Evolutionary conservation across 306 rosid species (phyloP), one percentile per base, ranked within the genome.

Genomic region (Cicer judaicum): DNA sequence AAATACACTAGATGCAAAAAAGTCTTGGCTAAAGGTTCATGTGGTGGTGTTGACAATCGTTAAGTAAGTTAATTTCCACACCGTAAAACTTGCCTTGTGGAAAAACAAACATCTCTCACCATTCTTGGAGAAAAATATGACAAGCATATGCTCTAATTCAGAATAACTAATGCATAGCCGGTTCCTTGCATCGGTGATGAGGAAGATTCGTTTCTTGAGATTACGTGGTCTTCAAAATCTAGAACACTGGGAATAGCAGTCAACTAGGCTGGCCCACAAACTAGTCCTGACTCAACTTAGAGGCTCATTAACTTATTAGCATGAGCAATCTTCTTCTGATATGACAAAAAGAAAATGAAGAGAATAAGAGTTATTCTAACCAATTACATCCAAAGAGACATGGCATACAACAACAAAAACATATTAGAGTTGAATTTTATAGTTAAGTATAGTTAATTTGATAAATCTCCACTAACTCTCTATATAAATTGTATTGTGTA

Each of bases 181-280:
- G 6, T 44, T 12, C 59, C 21, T 47, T 63, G 60, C 62, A 82
- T 54, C 77, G 83, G 87, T 83, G 84, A 85, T 76, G 70, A 60
- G 83, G 84, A 85, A 86, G 91, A 88, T 86, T 83, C 91, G 78
- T 80, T 82, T 83, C 88, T 86, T 85, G 87, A 86, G 80, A 85
- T 77, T 64, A 78, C 71, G 74, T 75, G 75, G 79, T 61, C 82
- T 65, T 87, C 83, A 64, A 78, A 64, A 76, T 74, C 80, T 69
- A 76, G 72, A 73, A 78, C 48, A 80, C 64, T 78, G 13, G 34
- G 34, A 29, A 3, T 29, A 29, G 40, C 57, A 52, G 38, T 4
- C 53, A 70, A 49, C 67, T 13, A 48, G 24, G 55, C 8, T 52
- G 60, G 66, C 21, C 10, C 9, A 5, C 59, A 10, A 36, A 41